phyloP scores from a whole-genome alignment of 2,329 filamentous ascomycete species.

The Dactylella cylindrospora region DNA sequence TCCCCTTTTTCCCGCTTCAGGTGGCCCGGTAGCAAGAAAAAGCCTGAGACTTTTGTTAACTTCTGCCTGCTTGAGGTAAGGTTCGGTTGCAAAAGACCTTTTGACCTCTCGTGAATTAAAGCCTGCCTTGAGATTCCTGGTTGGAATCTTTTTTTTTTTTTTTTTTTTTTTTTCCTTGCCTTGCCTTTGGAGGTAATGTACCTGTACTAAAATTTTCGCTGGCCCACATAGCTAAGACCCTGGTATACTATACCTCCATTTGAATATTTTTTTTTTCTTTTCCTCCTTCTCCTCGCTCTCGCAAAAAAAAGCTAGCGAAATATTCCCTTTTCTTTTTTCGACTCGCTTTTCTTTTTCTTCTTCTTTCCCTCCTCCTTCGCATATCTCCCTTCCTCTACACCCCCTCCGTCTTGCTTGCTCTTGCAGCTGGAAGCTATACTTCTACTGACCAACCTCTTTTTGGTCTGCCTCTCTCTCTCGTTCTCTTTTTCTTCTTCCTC shows the following conservation, averaged over 20 bases:
- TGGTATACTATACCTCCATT: conserved; percentile 41
- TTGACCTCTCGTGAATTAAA: conserved; percentile 18
- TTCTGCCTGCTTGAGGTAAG: conserved; percentile 44
- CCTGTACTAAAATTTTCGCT: conserved; percentile 40
- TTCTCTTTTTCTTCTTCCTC: conserved; percentile 18
- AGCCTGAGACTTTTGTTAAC: conserved; percentile 40
- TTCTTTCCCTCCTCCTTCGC: not conserved
- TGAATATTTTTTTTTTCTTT: conserved; percentile 17
- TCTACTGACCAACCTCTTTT: conserved; percentile 38
- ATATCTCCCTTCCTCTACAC: conserved; percentile 14
- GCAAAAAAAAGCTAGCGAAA: conserved; percentile 20
- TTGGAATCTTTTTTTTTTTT: conserved; percentile 23
- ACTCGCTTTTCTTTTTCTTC: conserved; percentile 10
- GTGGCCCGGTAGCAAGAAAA: conserved; percentile 36
- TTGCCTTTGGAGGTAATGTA: conserved; percentile 32
- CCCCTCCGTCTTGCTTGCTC: conserved; percentile 21
- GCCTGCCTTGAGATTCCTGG: too few species aligned
- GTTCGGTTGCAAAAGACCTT: conserved; percentile 31
- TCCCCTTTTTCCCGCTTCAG: conserved; percentile 17
- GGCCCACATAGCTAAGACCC: conserved; percentile 29
- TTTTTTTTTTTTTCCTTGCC: too few species aligned
- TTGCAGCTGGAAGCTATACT: conserved; percentile 27
- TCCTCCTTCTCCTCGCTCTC: not conserved
- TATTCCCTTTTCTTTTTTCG: conserved; percentile 3
- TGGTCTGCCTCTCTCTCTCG: conserved; percentile 23